Conservation (phyloP, 2,329 filamentous ascomycete genomes). For the Diaporthe helianthi region DNA sequence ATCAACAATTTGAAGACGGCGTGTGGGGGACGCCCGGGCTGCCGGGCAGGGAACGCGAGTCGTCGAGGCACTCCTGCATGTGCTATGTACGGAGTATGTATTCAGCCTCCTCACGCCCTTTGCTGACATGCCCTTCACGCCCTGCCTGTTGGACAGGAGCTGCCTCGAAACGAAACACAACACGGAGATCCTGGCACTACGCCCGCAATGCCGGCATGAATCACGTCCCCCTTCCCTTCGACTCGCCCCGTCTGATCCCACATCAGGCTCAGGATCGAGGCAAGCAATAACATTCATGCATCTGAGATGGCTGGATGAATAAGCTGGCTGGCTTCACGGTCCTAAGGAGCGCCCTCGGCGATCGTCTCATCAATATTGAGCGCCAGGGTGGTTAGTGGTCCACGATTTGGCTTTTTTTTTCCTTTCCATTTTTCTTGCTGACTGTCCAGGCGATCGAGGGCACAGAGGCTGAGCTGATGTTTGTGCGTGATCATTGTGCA, state of each 20-base stretch:
- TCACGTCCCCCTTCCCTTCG: background rate
- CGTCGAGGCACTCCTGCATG: background rate
- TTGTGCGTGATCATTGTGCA: background rate
- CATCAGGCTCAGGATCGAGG: slow-evolving; percentile 1
- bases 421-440: no score
- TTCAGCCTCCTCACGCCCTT: slow-evolving; percentile 12
- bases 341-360: background rate
- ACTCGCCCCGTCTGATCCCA: slow-evolving; percentile 16
- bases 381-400: background rate
- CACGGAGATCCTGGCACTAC: background rate
- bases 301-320: background rate
- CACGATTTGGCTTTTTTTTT: background rate
- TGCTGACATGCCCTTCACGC: background rate
- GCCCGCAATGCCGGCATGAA: slow-evolving; percentile 5
- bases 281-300: slow-evolving; percentile 11
- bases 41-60: background rate
- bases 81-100: background rate
- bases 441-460: background rate
- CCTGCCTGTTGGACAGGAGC: slow-evolving; percentile 8
- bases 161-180: slow-evolving; percentile 28
- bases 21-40: background rate
- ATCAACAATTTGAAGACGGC: background rate
- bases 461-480: slow-evolving; percentile 15
- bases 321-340: background rate
- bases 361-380: slow-evolving; percentile 3